phyloP scores from a whole-genome alignment of 1,284 basidiomycete species.

The Apiotrichum mycotoxinovorans region DNA sequence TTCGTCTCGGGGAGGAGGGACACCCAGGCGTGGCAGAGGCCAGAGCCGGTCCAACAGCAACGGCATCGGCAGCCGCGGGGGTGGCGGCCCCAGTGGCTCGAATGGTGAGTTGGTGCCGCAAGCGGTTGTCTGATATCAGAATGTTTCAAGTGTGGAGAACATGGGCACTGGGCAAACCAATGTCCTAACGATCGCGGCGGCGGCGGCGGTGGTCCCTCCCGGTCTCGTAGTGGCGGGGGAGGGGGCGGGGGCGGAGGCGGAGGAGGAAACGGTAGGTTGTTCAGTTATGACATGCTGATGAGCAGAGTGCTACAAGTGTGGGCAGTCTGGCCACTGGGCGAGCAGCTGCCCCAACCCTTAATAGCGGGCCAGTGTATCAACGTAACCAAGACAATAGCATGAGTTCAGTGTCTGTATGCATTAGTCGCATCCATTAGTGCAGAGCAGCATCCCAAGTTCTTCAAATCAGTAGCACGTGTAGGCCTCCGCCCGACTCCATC shows the following conservation, averaged over 20 bases:
- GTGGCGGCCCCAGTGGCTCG: no score
- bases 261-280: conserved; percentile 11
- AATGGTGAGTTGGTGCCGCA: no score
- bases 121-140: conserved; percentile 2
- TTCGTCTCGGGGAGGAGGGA: no score
- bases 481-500: neutral
- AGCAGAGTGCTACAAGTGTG: conserved; percentile 44
- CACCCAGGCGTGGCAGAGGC: no score
- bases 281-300: neutral
- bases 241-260: conserved; percentile 7
- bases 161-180: conserved; percentile 12
- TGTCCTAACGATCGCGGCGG: conserved; percentile 9
- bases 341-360: conserved; percentile 36
- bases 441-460: no score
- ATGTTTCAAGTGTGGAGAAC: conserved; percentile 24
- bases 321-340: conserved; percentile 51
- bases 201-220: neutral
- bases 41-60: no score
- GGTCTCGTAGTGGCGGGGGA: neutral
- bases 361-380: neutral
- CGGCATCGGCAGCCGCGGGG: no score
- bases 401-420: neutral
- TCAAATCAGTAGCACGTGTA: no score
- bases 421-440: neutral
- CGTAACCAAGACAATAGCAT: neutral